phyloP scores from a whole-genome alignment of 768 basidiomycete species.

The Phaeotremella skinneri region DNA sequence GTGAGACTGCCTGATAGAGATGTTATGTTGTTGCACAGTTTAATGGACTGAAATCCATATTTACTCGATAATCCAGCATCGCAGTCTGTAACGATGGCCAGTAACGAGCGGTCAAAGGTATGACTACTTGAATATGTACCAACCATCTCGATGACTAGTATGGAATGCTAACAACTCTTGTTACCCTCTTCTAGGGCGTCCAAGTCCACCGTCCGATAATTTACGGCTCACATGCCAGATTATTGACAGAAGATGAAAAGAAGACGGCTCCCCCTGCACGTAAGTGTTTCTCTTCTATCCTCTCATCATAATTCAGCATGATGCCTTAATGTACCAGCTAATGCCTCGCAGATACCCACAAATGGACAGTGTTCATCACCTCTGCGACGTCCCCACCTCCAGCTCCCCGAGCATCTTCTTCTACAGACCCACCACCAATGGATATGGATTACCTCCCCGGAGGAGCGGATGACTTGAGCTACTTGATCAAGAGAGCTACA shows the following conservation, averaged over 20 bases:
- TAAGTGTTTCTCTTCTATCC: conserved; percentile 24
- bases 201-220: conserved; percentile 86
- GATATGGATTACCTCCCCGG: conserved; percentile 62
- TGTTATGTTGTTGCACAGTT: neutral
- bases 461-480: conserved; percentile 81
- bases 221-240: conserved; percentile 87
- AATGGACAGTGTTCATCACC: conserved; percentile 93
- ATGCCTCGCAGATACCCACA: conserved; percentile 62
- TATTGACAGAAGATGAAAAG: conserved; percentile 68
- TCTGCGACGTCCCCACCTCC: conserved; percentile 66
- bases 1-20: too few relatives aligned
- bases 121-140: neutral
- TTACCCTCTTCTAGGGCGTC: conserved; percentile 59
- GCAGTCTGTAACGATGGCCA: conserved; percentile 15
- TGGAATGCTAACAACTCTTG: too few relatives aligned
- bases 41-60: too few relatives aligned
- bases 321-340: conserved; percentile 12
- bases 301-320: conserved; percentile 52
- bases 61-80: too few relatives aligned
- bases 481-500: conserved; percentile 92
- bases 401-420: neutral
- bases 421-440: conserved; percentile 54
- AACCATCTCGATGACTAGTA: neutral
- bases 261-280: conserved; percentile 38
- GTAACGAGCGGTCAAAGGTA: conserved; percentile 21